These are phyloP conservation scores for Anisogramma anomala DNA, from an alignment of 2,329 filamentous ascomycete species.

Conservation along the genomic window DNA sequence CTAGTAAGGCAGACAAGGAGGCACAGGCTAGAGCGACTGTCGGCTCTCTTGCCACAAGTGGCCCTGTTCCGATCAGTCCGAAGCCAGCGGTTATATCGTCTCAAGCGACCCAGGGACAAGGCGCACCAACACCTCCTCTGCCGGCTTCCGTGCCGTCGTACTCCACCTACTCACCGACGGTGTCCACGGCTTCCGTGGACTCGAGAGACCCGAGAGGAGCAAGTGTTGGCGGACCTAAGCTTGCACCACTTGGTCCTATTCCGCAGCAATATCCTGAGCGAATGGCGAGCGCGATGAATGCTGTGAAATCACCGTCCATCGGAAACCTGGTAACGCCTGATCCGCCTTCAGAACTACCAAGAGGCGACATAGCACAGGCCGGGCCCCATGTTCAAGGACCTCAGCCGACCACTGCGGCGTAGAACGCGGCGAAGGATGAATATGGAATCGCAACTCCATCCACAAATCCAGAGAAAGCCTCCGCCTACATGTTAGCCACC, in stretches of 20 bases:
- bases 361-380: neutral
- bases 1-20: conserved; percentile 23
- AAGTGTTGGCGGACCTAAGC: neutral
- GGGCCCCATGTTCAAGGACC: conserved; percentile 4
- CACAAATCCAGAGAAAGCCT: too few species aligned
- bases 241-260: neutral
- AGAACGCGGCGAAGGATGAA: too few species aligned
- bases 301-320: conserved; percentile 15
- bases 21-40: conserved; percentile 18
- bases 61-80: conserved; percentile 17
- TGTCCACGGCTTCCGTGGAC: conserved; percentile 1
- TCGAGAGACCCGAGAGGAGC: conserved; percentile 5
- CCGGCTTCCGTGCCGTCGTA: neutral
- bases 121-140: neutral
- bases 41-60: conserved; percentile 16
- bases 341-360: conserved; percentile 2
- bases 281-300: neutral
- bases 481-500: too few species aligned
- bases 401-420: conserved; percentile 12
- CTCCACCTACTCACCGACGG: neutral
- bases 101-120: neutral
- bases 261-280: conserved; percentile 5
- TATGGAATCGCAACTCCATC: too few species aligned
- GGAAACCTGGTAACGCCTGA: conserved; percentile 14
- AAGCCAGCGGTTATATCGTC: conserved; percentile 8